Evolutionary conservation across 1,139 yeast genomes (phyloP), one percentile per base, ranked within the genome.

Genomic region (Nakaseomyces kungkrabaensis): DNA sequence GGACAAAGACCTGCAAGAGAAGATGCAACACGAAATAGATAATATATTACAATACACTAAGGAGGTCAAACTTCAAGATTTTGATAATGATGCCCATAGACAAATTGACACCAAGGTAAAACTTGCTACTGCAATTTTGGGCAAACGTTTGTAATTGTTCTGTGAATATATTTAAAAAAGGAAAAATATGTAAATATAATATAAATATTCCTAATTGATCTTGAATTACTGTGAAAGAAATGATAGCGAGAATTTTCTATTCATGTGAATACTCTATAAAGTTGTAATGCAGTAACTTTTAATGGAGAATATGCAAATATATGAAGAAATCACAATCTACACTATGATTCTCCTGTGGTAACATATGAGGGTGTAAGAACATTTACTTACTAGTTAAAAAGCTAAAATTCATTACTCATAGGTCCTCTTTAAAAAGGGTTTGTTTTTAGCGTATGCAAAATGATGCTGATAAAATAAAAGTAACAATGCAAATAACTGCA

Each of bases 1-100:
- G 52, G 92, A 87, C 63, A 70, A 72, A 10, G 72, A 67, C 1
- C 72, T 92, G 55, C 82, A 82, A 61, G 53, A 57, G 11, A 66
- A 71, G 50, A 81, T 90, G 83, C 69, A 69, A 37, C 59, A 61
- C 0, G 98, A 90, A 66, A 71, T 88, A 40, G 75, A 77, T 17
- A 74, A 86, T 64, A 69, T 90, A 54, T 68, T 77, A 70, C 59
- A 67, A 37, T 68, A 81, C 61, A 77, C 88, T 1, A 65, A 67
- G 13, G 70, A 72, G 46, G 72, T 88, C 56, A 69, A 72, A 6
- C 62, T 83, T 48, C 69, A 72, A 10, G 88, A 85, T 60, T 85
- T 85, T 59, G 73, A 78, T 48, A 73, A 75, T 3, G 79, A 78
- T 48, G 73, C 74, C 45, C 85, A 82, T 49, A 73, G 94, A 58